A percentile compares a stretch with the other conserved stretches of the same genome.
Evolutionary conservation across 2,329 filamentous ascomycete species (phyloP).

Genomic region (Pseudogymnoascus sp.): DNA sequence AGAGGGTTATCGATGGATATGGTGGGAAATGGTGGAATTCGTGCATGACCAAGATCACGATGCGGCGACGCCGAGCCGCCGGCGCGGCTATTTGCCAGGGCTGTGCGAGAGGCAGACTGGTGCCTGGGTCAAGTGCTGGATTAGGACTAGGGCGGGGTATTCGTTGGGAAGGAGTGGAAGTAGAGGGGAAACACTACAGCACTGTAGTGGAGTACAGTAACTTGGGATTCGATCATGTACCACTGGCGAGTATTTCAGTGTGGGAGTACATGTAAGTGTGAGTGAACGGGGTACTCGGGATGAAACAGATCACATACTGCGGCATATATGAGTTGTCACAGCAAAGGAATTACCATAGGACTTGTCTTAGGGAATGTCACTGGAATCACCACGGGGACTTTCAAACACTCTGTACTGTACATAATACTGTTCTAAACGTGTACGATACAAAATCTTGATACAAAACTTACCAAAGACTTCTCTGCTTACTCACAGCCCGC

Average conservation of each 20-base stretch:
- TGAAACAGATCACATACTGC: background rate
- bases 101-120: slow-evolving; percentile 4
- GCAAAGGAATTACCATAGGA: background rate
- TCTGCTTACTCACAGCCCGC: slow-evolving; percentile 2
- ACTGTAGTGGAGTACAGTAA: background rate
- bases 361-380: background rate
- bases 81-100: slow-evolving; percentile 5
- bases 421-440: background rate
- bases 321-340: background rate
- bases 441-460: background rate
- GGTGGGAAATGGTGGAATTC: background rate
- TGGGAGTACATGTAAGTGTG: background rate
- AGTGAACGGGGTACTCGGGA: background rate
- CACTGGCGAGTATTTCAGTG: background rate
- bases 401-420: background rate
- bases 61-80: slow-evolving; percentile 1
- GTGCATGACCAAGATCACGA: background rate
- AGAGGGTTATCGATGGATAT: background rate
- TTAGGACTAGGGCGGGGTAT: background rate
- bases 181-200: background rate
- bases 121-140: background rate
- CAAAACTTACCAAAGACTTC: background rate
- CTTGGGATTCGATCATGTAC: background rate
- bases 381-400: background rate
- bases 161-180: background rate